Base-by-base conservation (phyloP, 208 protist genomes). In the Kentomonas sorsogonicus region DNA sequence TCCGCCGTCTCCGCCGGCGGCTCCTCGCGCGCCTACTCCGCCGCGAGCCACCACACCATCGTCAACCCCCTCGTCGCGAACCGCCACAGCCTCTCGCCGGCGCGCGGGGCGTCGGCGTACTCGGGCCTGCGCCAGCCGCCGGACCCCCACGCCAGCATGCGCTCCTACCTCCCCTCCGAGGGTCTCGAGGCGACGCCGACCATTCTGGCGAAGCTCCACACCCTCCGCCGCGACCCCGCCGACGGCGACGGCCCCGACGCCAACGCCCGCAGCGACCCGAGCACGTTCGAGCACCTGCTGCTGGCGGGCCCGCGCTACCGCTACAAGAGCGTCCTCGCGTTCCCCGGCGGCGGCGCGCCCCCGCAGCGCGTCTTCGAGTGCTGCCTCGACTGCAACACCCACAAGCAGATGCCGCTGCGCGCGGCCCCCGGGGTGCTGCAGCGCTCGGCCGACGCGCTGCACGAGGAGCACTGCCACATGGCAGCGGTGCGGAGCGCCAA, bases 391-490 rank as follows among this genome's bases (percentile, higher is more conserved):
- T 95, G 89, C 63, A 89, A 90, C 61, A 83, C 80, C 55, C 67
- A 90, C 66, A 86, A 90, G 64, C 83, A 91, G 67, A 83, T 88
- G 74, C 79, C 83, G 10, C 76, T 95, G 56, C 72, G 76, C 6
- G 82, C 84, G 13, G 66, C 86, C 18, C 72, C 72, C 15, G 69
- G 74, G 23, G 85, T 93, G 2, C 44, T 63, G 30, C 83, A 90
- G 63, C 83, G 83, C 26, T 86, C 72, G 25, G 60, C 83, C 2
- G 79, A 88, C 52, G 74, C 86, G 36, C 76, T 95, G 39, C 89
- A 95, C 69, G 71, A 66, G 2, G 89, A 91, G 71, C 89, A 95
- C 57, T 95, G 89, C 57, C 85, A 93, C 69, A 90, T 91, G 85
- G 65, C 70, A 16, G 77, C 89, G 9, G 89, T 89, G 33, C 79